A percentile compares a stretch with the other conserved stretches of the same genome.
These are phyloP conservation scores for Salix caprea DNA, from an alignment of 345 rosid species.

Conservation along the genomic window DNA sequence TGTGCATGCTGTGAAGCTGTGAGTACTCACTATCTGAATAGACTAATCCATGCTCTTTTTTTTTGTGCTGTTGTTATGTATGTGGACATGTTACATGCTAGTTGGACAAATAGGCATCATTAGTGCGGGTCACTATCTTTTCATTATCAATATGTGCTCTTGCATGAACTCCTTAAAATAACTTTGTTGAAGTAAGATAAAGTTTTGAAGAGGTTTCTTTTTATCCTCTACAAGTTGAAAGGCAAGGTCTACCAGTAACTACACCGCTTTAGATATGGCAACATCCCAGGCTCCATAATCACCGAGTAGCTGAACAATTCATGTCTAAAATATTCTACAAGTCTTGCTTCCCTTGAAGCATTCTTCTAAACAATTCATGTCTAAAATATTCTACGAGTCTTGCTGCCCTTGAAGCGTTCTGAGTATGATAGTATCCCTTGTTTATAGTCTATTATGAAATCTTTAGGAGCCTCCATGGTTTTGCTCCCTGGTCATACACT, in stretches of 20 bases:
- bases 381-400: background rate
- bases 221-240: background rate
- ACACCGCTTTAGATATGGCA: background rate
- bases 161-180: background rate
- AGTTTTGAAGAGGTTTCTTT: background rate
- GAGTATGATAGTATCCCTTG: background rate
- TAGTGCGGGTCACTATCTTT: background rate
- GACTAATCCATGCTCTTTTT: background rate
- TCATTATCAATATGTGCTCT: background rate
- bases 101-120: background rate
- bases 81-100: background rate
- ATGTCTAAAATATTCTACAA: background rate
- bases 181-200: background rate
- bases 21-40: slow-evolving; percentile 32
- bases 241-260: background rate
- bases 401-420: background rate
- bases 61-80: background rate
- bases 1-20: slow-evolving; percentile 67
- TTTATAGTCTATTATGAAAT: background rate
- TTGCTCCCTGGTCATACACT: background rate
- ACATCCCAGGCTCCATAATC: background rate
- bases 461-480: background rate
- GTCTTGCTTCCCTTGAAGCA: background rate
- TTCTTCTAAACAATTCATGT: background rate
- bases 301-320: background rate